phyloP scores from a whole-genome alignment of 495 filamentous ascomycete species.

The Glutinoglossum americanum region DNA sequence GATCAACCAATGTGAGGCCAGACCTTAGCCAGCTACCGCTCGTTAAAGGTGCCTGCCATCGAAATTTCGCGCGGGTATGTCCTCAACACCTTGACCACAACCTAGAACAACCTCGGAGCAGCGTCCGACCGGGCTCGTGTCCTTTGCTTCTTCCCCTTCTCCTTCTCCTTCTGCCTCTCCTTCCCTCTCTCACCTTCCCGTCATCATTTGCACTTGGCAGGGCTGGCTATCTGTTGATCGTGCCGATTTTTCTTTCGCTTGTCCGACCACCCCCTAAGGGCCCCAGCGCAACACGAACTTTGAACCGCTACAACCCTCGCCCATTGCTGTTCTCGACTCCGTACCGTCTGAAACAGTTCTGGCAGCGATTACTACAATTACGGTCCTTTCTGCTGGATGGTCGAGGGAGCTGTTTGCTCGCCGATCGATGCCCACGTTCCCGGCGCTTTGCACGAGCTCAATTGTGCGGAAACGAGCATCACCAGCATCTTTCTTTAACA shows the following conservation, averaged over 20 bases:
- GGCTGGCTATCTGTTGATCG: slow-evolving; percentile 3
- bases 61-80: slow-evolving; percentile 1
- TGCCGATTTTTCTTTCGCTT: slow-evolving; percentile 2
- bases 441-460: slow-evolving; percentile 2
- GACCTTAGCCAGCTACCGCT: neutral
- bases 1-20: slow-evolving; percentile 1
- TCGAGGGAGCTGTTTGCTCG: slow-evolving; percentile 1
- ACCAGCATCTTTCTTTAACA: neutral
- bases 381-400: neutral
- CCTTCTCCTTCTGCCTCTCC: neutral
- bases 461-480: slow-evolving; percentile 1
- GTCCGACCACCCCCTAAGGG: slow-evolving; percentile 2
- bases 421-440: slow-evolving; percentile 2
- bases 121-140: slow-evolving; percentile 1
- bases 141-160: slow-evolving; percentile 1
- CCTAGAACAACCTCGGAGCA: slow-evolving; percentile 2
- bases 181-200: slow-evolving; percentile 1
- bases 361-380: neutral
- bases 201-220: slow-evolving; percentile 1
- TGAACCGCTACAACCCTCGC: neutral
- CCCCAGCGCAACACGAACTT: neutral
- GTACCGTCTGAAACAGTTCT: neutral
- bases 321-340: neutral
- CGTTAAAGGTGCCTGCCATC: slow-evolving; percentile 1
- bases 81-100: slow-evolving; percentile 1